These are phyloP conservation scores for Mucor saturninus DNA, from an alignment of 371 early-diverging fungal genomes.

Conservation along the genomic window DNA sequence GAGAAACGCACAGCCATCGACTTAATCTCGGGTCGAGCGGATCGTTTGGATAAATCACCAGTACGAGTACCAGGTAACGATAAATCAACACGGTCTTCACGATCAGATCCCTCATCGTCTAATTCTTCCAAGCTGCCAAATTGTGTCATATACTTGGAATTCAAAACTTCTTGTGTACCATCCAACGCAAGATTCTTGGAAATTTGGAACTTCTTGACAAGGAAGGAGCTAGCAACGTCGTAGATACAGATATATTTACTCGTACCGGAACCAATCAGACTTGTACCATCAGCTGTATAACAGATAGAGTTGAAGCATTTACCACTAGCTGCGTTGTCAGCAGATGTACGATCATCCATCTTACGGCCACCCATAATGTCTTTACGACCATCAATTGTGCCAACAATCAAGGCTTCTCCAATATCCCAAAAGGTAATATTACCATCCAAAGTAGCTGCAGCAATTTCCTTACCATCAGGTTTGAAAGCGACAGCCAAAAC, in stretches of 20 bases:
- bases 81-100: constrained; percentile 83
- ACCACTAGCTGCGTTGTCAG: constrained; percentile 83
- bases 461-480: constrained; percentile 90
- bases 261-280: constrained; percentile 92
- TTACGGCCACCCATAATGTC: constrained; percentile 93
- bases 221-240: constrained; percentile 73
- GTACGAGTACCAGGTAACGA: constrained; percentile 87
- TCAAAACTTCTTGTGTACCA: constrained; percentile 88
- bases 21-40: constrained; percentile 78
- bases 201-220: constrained; percentile 90
- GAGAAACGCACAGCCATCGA: constrained; percentile 88
- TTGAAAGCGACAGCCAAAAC: constrained; percentile 90
- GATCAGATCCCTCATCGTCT: constrained; percentile 78
- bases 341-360: constrained; percentile 73
- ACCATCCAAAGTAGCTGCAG: constrained; percentile 91
- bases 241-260: constrained; percentile 96
- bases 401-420: constrained; percentile 66
- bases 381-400: constrained; percentile 87
- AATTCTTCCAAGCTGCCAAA: constrained; percentile 84
- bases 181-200: constrained; percentile 92
- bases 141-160: constrained; percentile 92
- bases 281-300: constrained; percentile 94
- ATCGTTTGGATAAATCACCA: constrained; percentile 84
- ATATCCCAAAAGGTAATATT: constrained; percentile 93
- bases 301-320: constrained; percentile 91